Base-by-base conservation (phyloP, 2,329 filamentous ascomycete genomes). In the Neoascochyta sp. region DNA sequence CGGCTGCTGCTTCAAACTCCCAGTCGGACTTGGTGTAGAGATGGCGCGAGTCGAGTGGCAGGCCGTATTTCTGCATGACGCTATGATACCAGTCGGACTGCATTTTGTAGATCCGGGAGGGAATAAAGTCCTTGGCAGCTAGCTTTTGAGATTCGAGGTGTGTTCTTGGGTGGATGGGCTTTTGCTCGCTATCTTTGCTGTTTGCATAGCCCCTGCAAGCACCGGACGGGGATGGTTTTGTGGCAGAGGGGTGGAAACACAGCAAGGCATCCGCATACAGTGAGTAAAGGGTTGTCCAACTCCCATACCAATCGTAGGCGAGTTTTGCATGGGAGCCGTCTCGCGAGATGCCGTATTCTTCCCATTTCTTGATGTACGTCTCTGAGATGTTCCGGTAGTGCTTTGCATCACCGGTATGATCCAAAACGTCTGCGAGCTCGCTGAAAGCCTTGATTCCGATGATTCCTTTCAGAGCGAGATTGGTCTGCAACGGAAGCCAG, bases 21-120 rank as follows among this genome's bases (percentile, higher is more conserved):
- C 87, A 94, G 64, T 94, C 87, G 16, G 82, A 87, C 65, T 94
- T 94, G 18, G 86, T 83, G 62, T 92, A 92, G 3, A 90, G 62
- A 60, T 92, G 86, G 23, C 87, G 77, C 45, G 76, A 83, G 62
- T 94, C 87, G 6, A 94, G 74, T 0, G 87, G 86, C 3, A 94
- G 66, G 1, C 87, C 87, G 60, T 90, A 93, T 50, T 76, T 80
- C 59, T 93, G 86, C 44, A 86, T 76, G 7, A 90, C 85, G 9
- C 76, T 73, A 41, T 76, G 71, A 65, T 93, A 94, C 85, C 84
- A 93, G 36, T 80, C 71, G 25, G 82, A 88, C 57, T 93, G 85
- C 43, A 80, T 78, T 47, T 78, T 76, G 69, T 94, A 94, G 47
- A 93, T 75, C 50, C 74, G 72, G 42, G 81, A 74, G 2, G 85